These are phyloP conservation scores for Calocera viscosa DNA, from an alignment of 768 basidiomycete genomes.

Conservation along the genomic window DNA sequence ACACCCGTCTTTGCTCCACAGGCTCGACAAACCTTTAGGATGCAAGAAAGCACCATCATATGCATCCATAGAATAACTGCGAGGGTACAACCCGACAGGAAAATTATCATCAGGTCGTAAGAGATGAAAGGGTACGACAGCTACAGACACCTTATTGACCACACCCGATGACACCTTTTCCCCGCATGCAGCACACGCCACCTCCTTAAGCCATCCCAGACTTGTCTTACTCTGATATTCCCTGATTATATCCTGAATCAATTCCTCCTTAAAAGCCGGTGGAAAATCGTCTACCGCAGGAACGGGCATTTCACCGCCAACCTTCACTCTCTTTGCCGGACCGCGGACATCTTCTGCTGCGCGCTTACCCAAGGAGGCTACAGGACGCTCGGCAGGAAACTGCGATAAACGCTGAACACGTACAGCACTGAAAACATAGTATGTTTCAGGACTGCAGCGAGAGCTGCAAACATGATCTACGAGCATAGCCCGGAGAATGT, in stretches of 20 bases:
- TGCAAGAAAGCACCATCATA: background rate
- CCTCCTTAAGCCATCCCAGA: background rate
- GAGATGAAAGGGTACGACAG: background rate
- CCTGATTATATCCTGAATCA: background rate
- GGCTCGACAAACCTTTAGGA: background rate
- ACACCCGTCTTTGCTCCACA: background rate
- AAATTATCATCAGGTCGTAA: background rate
- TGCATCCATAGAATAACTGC: background rate
- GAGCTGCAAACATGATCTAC: too few species aligned
- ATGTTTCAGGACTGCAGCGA: too few species aligned
- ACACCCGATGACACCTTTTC: background rate
- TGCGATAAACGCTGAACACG: too few species aligned
- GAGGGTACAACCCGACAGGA: background rate
- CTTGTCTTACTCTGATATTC: background rate
- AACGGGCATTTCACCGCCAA: too few species aligned
- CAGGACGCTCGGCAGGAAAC: too few species aligned
- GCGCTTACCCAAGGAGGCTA: too few species aligned
- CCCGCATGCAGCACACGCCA: background rate
- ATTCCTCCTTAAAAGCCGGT: background rate
- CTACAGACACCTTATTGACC: background rate
- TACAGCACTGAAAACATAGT: too few species aligned
- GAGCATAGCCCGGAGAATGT: too few species aligned
- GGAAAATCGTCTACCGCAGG: too few species aligned
- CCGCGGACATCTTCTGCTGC: too few species aligned
- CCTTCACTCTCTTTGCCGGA: too few species aligned